These are phyloP conservation scores for Leishmania turanica DNA, from an alignment of 208 protist species.

Conservation along the genomic window DNA sequence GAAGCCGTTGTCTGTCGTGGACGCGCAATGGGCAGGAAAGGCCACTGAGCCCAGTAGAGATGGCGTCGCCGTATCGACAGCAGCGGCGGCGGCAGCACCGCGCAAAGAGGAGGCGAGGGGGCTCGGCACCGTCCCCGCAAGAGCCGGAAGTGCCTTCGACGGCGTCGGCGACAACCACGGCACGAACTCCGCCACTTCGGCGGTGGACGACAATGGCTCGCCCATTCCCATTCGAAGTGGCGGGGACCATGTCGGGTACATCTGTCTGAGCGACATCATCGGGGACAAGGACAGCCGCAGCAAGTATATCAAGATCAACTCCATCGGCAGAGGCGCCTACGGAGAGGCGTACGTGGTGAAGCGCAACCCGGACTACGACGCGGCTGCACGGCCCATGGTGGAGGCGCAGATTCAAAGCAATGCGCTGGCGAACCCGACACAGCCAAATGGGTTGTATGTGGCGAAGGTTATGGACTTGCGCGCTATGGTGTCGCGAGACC, in stretches of 20 bases:
- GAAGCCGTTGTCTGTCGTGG: neutral
- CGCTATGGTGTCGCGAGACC: conserved; percentile 59
- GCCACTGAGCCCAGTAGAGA: too few species aligned
- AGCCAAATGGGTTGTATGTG: conserved; percentile 58
- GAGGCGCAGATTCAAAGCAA: conserved; percentile 42
- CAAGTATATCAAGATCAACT: conserved; percentile 65
- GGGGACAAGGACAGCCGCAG: conserved; percentile 24
- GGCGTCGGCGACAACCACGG: neutral
- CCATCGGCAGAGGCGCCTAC: conserved; percentile 92
- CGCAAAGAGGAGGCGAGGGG: neutral
- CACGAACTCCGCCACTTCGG: neutral
- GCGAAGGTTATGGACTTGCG: conserved; percentile 88
- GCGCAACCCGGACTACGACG: conserved; percentile 61
- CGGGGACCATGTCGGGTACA: conserved; percentile 22
- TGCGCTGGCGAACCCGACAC: conserved; percentile 35
- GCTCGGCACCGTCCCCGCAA: neutral
- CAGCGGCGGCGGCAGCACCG: neutral
- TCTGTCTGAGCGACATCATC: conserved; percentile 39
- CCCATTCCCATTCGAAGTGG: conserved; percentile 17
- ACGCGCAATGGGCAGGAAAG: neutral
- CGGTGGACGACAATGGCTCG: conserved; percentile 11
- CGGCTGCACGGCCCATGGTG: conserved; percentile 16
- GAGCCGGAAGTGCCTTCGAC: neutral
- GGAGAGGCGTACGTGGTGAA: conserved; percentile 86
- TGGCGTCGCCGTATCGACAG: neutral